Conservation (phyloP, 2,329 filamentous ascomycete species). For the Coniochaeta prunicola region DNA sequence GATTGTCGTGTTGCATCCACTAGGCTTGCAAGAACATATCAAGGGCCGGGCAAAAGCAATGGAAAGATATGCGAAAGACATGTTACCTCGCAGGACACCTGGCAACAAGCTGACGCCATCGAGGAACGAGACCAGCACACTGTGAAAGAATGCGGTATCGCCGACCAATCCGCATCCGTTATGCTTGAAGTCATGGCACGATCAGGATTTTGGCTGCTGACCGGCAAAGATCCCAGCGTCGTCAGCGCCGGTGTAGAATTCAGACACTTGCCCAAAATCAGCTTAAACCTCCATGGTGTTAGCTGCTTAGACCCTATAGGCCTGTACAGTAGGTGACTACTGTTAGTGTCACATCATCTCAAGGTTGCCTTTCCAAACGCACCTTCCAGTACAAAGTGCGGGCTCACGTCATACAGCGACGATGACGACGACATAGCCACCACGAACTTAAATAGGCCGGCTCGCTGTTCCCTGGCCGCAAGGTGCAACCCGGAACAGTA, state of each 20-base stretch:
- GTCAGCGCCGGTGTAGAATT: not conserved
- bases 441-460: not conserved
- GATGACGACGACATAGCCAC: not conserved
- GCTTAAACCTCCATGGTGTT: not conserved
- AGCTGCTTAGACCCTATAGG: not conserved
- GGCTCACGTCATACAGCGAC: not conserved
- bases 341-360: too few species aligned
- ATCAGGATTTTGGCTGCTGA: too few species aligned
- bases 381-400: not conserved
- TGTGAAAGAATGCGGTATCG: not conserved
- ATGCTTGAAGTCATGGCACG: not conserved
- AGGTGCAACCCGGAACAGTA: not conserved
- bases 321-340: too few species aligned
- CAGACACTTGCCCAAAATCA: not conserved
- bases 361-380: not conserved
- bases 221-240: not conserved
- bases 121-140: not conserved
- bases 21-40: too few species aligned
- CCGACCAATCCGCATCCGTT: not conserved
- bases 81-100: too few species aligned
- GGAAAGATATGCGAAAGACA: too few species aligned
- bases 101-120: too few species aligned
- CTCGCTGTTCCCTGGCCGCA: not conserved
- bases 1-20: too few species aligned
- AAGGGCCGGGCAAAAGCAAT: too few species aligned